phyloP scores from a whole-genome alignment of 192 early-diverging fungal species.

The Podila minutissima region DNA sequence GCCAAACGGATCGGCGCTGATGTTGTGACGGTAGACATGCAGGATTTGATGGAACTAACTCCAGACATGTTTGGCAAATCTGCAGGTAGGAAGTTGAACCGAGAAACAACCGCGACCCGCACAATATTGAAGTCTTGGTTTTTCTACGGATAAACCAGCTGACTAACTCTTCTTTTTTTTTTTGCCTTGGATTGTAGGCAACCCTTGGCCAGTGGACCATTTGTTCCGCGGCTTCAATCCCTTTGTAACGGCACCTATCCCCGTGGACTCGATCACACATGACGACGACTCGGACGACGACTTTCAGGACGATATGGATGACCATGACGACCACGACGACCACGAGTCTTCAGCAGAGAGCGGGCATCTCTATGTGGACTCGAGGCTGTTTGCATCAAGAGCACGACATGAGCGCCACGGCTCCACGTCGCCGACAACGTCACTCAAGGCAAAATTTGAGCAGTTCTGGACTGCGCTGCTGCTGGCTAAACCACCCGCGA shows the following conservation, averaged over 20 bases:
- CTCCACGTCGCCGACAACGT: constrained; percentile 3
- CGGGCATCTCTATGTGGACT: constrained; percentile 23
- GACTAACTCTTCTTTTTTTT: no score
- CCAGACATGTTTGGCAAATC: constrained; percentile 51
- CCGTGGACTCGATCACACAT: constrained; percentile 16
- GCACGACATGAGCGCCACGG: constrained; percentile 28
- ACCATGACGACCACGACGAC: constrained; percentile 56
- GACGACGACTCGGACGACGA: constrained; percentile 26
- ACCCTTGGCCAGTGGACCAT: constrained; percentile 45
- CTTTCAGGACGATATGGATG: constrained; percentile 51
- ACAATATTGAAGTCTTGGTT: no score
- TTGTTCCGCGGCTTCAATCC: constrained; percentile 41
- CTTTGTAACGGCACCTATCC: constrained; percentile 30
- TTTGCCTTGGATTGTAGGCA: constrained; percentile 12
- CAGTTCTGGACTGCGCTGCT: constrained; percentile 54
- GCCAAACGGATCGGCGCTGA: constrained; percentile 64
- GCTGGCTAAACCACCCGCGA: constrained; percentile 13
- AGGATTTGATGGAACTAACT: constrained; percentile 65
- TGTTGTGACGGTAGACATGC: constrained; percentile 68
- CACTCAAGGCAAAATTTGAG: constrained; percentile 46
- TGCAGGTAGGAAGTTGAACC: constrained; percentile 3
- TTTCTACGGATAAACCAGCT: no score
- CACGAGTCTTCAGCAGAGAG: constrained; percentile 3
- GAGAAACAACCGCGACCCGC: no score
- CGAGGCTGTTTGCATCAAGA: constrained; percentile 19